phyloP scores from a whole-genome alignment of 495 filamentous ascomycete genomes.

The Aspergillus cristatus region DNA sequence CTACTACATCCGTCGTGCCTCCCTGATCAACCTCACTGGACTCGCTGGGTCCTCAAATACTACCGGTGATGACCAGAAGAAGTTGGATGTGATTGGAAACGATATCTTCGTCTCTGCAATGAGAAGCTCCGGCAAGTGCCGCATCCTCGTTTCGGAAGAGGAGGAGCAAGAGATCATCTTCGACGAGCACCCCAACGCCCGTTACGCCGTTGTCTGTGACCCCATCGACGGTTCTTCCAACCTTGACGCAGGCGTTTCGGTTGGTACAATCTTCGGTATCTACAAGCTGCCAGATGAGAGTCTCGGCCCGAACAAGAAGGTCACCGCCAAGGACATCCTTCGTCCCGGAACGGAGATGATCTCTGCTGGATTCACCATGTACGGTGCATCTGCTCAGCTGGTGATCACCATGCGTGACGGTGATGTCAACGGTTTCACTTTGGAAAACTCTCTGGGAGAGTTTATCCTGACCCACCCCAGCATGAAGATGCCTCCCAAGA shows the following conservation, averaged over 20 bases:
- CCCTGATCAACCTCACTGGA: conserved; percentile 92
- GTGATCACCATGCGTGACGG: conserved; percentile 96
- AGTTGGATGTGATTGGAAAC: conserved; percentile 97
- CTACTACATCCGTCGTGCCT: conserved; percentile 96
- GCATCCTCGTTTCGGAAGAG: conserved; percentile 89
- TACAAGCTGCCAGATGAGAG: conserved; percentile 71
- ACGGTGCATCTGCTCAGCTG: conserved; percentile 90
- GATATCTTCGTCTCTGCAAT: conserved; percentile 94
- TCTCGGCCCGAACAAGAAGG: conserved; percentile 45
- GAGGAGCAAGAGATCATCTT: conserved; percentile 89
- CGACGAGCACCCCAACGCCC: conserved; percentile 64
- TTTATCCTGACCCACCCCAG: conserved; percentile 97
- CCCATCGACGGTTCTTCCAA: conserved; percentile 98
- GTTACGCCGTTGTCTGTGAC: conserved; percentile 94
- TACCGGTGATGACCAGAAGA: conserved; percentile 98
- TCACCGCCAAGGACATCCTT: conserved; percentile 73
- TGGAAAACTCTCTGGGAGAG: conserved; percentile 92
- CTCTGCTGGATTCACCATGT: conserved; percentile 97
- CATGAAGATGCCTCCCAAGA: conserved; percentile 72
- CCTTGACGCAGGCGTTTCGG: conserved; percentile 93
- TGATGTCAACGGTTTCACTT: conserved; percentile 89
- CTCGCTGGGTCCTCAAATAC: conserved; percentile 91
- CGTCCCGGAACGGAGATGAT: conserved; percentile 84
- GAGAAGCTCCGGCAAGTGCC: conserved; percentile 81
- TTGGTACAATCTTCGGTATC: conserved; percentile 95